A percentile compares a stretch with the other conserved stretches of the same genome.
phyloP scores from a whole-genome alignment of 1,139 yeast species.

The Saccharomyces pastorianus region DNA sequence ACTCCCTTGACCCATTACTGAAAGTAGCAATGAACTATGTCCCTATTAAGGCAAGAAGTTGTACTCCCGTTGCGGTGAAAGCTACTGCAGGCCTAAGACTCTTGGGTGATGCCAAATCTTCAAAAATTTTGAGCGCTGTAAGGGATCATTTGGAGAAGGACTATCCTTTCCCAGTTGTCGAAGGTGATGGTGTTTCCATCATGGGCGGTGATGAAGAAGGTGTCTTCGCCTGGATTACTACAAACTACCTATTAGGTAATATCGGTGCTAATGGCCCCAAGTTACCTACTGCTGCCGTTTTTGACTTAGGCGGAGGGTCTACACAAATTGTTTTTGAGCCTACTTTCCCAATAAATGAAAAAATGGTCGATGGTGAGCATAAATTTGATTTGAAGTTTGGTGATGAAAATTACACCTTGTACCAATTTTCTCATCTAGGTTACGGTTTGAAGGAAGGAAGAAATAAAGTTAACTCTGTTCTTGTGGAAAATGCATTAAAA shows the following conservation, averaged over 20 bases:
- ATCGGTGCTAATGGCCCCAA: slow-evolving; percentile 62
- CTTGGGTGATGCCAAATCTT: slow-evolving; percentile 68
- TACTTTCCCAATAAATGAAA: slow-evolving; percentile 46
- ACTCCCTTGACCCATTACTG: slow-evolving; percentile 73
- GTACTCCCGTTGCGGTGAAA: slow-evolving; percentile 92
- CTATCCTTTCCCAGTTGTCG: slow-evolving; percentile 86
- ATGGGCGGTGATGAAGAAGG: slow-evolving; percentile 98
- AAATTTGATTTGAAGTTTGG: slow-evolving; percentile 77
- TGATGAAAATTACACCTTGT: slow-evolving; percentile 67
- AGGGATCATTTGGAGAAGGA: slow-evolving; percentile 62
- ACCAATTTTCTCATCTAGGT: slow-evolving; percentile 92
- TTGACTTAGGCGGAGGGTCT: slow-evolving; percentile 97
- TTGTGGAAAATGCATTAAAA: slow-evolving; percentile 45
- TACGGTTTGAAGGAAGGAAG: slow-evolving; percentile 94
- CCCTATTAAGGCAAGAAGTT: slow-evolving; percentile 61
- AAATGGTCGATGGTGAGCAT: slow-evolving; percentile 81
- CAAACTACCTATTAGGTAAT: slow-evolving; percentile 85
- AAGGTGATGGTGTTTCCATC: slow-evolving; percentile 74
- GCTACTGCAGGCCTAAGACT: slow-evolving; percentile 96
- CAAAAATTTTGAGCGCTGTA: slow-evolving; percentile 66
- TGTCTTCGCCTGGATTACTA: slow-evolving; percentile 98
- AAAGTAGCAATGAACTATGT: slow-evolving; percentile 64
- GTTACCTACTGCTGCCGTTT: slow-evolving; percentile 86
- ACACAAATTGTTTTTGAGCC: slow-evolving; percentile 98
- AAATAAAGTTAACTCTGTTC: slow-evolving; percentile 61